Base-by-base conservation (phyloP, 2,329 filamentous ascomycete species). In the Diaporthe sp. region DNA sequence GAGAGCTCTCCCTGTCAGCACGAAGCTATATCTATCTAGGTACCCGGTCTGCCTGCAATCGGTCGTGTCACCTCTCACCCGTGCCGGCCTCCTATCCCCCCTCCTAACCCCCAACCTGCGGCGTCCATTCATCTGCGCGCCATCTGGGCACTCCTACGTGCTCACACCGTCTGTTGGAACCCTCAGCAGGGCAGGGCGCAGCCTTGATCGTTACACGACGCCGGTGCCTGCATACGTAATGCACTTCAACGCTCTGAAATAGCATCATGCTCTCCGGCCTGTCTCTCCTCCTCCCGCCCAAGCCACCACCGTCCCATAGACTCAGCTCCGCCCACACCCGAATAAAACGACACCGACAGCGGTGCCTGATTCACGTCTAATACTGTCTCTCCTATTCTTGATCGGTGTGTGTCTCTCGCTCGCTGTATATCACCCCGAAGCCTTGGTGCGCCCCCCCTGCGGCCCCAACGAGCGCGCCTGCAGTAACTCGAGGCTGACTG, bases 221-320 rank as follows among this genome's bases (percentile, higher is more conserved):
- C 58, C 58, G 52, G 72, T 68, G 57, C 47, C 67, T 70, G 68
- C 58, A 73, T 74, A 76, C 68, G 72, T 74, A 76, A 76, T 74
- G 72, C 72, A 66, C 68, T 68, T 72, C 54, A 58, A 72, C 64
- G 38, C 61, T 76, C 50, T 60, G 54, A 68, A 72, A 73, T 69
- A 76, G 72, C 75, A 76, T 74, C 68, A 76, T 76, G 75, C 75
- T 58, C 75, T 64, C 73, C 70, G 75, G 75, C 75, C 66, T 64
- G 69, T 74, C 75, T 60, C 69, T 71, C 72, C 42, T 69, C 42
- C 68, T 74, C 58, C 75, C 68, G 75, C 73, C 73, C 64, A 74
- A 74, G 75, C 72, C 75, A 70, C 75, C 75, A 70, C 64, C 64
- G 64, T 74, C 61, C 35, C 30, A 72, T 50, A 76, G 61, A 74